Conservation (phyloP, 805 yeast species). For the Hanseniaspora singularis region DNA sequence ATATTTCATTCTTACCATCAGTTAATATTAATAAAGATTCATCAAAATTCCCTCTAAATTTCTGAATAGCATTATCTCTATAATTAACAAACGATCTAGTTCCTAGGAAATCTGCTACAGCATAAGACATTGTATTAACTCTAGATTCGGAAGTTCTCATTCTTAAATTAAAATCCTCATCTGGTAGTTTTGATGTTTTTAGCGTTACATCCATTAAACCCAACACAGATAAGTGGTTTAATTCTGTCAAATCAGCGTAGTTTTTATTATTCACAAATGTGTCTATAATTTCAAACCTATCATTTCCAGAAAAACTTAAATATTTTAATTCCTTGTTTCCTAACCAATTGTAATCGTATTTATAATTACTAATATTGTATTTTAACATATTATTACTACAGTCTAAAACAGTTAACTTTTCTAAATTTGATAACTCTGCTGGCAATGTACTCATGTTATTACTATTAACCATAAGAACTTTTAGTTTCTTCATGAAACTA, state of each 20-base stretch:
- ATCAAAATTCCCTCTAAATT: constrained; percentile 72
- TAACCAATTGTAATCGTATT: constrained; percentile 97
- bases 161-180: constrained; percentile 69
- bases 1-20: constrained; percentile 59
- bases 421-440: constrained; percentile 66
- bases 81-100: constrained; percentile 50
- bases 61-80: constrained; percentile 76
- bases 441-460: constrained; percentile 81
- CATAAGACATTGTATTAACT: constrained; percentile 64
- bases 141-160: constrained; percentile 82
- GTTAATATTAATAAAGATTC: constrained; percentile 72
- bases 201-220: constrained; percentile 94
- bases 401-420: constrained; percentile 58
- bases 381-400: constrained; percentile 83
- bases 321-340: constrained; percentile 63
- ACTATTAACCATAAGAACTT: constrained; percentile 59
- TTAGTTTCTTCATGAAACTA: constrained; percentile 39
- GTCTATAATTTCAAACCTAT: constrained; percentile 76
- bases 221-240: constrained; percentile 57
- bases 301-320: constrained; percentile 85
- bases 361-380: constrained; percentile 86
- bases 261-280: constrained; percentile 38
- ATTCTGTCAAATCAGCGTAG: constrained; percentile 49
- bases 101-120: constrained; percentile 83
- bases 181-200: constrained; percentile 80